Base-by-base conservation (phyloP, 2,329 filamentous ascomycete genomes). In the Fusarium sp. region DNA sequence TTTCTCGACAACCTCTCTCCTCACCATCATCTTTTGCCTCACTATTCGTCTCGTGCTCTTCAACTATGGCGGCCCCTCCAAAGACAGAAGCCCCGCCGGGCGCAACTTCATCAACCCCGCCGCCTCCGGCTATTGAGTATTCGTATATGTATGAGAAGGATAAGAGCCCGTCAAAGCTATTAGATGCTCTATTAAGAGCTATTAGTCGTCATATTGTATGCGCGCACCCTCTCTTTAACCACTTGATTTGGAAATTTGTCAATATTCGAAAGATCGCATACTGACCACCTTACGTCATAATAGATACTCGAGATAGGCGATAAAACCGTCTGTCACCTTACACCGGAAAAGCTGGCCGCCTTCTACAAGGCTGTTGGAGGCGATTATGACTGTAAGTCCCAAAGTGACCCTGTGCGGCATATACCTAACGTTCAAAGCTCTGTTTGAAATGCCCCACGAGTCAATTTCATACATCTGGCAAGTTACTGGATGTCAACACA, bases 381-480 rank as follows among this genome's bases (percentile, higher is more conserved):
- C 50, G 89, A 95, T 78, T 94, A 93, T 81, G 93, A 96, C 80
- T 84, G 89, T 91, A 77, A 72, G 83, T 77, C 18, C 7, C 21
- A 32, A 21, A 9, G 21, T 19, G 19, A 63, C 71, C 75, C 60
- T 28, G 10, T 35, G 13, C 19, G 11, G 21, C 21, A 5, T 28
- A 8, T n/a, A 12, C 12, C 69, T 77, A 50, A 76, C 40, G 37
- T n/a, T 23, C 42, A 9, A 75, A 90, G 89, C 88, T 30, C 89
- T 98, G 60, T 98, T 98, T 81, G 88, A 92, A 6, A 94, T 93
- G 38, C 91, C 93, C 25, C 85, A 91, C 68, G 85, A 90, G 42
- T 92, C 92, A 47, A 91, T 99, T 71, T 96, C 95, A 33, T 97
- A 94, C 83, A 96, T 98, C 73, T 98, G 97, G 87, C 93, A 94